These are phyloP conservation scores for Anastatica hierochuntica DNA, from an alignment of 345 rosid species.

Conservation along the genomic window DNA sequence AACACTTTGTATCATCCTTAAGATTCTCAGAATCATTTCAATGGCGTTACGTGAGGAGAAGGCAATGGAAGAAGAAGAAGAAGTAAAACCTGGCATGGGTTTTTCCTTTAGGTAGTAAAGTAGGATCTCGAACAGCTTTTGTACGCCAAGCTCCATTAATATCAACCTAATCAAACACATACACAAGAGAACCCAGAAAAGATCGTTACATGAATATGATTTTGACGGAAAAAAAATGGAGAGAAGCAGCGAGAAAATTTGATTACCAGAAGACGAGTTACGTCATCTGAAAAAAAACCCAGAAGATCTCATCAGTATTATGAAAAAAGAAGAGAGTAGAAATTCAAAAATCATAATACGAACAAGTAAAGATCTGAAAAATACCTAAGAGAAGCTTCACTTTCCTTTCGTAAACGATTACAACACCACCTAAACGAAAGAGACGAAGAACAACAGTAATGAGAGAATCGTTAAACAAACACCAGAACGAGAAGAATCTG, in stretches of 20 bases:
- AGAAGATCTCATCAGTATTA: conserved; percentile 5
- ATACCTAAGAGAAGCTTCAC: conserved; percentile 79
- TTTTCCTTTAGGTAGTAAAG: conserved; percentile 61
- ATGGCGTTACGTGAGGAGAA: not conserved
- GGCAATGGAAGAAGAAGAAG: not conserved
- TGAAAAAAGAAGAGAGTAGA: too few relatives aligned
- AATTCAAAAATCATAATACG: too few relatives aligned
- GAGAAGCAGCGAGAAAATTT: not conserved
- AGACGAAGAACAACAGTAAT: too few relatives aligned
- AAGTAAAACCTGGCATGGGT: conserved; percentile 51
- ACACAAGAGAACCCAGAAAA: not conserved
- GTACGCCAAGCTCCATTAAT: conserved; percentile 75
- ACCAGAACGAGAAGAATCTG: not conserved
- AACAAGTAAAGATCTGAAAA: too few relatives aligned
- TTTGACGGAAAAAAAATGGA: not conserved
- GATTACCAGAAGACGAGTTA: conserved; percentile 63
- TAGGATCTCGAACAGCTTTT: conserved; percentile 46
- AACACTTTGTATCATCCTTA: too few relatives aligned
- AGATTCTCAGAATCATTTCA: too few relatives aligned
- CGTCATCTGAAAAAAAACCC: conserved; percentile 54
- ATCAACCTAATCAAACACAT: conserved; percentile 43
- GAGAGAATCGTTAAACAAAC: conserved; percentile 5
- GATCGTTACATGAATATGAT: not conserved
- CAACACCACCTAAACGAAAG: conserved; percentile 70
- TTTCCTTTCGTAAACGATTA: conserved; percentile 84